Evolutionary conservation across 768 basidiomycete genomes (phyloP).

Genomic region (Macrolepiota dolichaula): DNA sequence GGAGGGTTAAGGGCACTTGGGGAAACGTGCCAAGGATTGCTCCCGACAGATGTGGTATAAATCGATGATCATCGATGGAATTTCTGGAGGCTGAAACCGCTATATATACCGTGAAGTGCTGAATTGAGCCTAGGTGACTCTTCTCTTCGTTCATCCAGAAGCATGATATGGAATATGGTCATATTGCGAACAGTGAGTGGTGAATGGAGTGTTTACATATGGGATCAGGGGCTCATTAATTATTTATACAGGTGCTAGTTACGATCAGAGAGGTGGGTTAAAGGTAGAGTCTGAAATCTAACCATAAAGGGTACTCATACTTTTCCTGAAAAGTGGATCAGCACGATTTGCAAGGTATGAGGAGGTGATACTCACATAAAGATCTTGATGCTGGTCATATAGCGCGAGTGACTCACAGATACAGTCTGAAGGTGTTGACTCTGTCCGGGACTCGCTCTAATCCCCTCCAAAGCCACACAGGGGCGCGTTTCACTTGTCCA

Average conservation of each 20-base stretch:
- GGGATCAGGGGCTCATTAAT: too few relatives aligned
- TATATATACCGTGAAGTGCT: not conserved
- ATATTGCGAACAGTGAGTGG: too few relatives aligned
- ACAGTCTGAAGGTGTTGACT: not conserved
- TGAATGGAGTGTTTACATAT: too few relatives aligned
- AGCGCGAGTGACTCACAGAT: not conserved
- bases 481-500: not conserved
- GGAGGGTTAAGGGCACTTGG: not conserved
- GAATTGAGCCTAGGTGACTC: too few relatives aligned
- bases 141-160: too few relatives aligned
- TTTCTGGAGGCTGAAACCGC: not conserved
- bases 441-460: not conserved
- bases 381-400: too few relatives aligned
- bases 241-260: too few relatives aligned
- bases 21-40: not conserved
- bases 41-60: not conserved
- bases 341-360: not conserved
- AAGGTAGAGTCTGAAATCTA: too few relatives aligned
- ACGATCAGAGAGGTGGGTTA: too few relatives aligned
- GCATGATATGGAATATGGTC: too few relatives aligned
- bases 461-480: conserved; percentile 9
- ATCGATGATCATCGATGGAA: not conserved
- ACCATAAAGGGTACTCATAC: too few relatives aligned
- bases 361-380: not conserved
- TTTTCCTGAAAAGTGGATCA: too few relatives aligned